A percentile compares a stretch with the other conserved stretches of the same genome.
These are phyloP conservation scores for Lipomyces kockii DNA, from an alignment of 805 yeast genomes.

Conservation along the genomic window DNA sequence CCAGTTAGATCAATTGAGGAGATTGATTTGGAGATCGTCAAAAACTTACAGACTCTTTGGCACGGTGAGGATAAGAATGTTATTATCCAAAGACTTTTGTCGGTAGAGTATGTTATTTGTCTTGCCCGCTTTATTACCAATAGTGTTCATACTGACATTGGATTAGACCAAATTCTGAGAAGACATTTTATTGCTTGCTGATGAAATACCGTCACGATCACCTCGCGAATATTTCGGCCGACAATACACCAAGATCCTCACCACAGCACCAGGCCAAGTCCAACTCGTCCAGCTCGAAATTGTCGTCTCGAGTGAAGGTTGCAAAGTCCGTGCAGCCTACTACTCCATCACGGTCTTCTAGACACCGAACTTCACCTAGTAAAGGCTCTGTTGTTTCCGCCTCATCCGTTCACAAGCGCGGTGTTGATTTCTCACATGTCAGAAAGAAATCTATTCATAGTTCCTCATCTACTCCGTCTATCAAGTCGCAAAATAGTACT, in stretches of 20 bases:
- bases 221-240: constrained; percentile 37
- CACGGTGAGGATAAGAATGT: constrained; percentile 69
- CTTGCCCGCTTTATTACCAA: neutral
- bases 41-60: constrained; percentile 77
- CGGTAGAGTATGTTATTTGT: constrained; percentile 45
- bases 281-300: constrained; percentile 2
- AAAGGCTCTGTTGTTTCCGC: constrained; percentile 21
- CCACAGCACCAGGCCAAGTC: constrained; percentile 13
- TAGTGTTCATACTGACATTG: neutral
- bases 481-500: constrained; percentile 16
- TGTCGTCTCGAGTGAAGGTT: constrained; percentile 2
- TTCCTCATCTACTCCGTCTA: constrained; percentile 16
- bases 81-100: constrained; percentile 58
- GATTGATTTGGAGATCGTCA: constrained; percentile 73
- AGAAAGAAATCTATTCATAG: constrained; percentile 16
- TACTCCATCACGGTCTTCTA: constrained; percentile 24
- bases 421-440: constrained; percentile 30
- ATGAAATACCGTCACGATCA: constrained; percentile 77
- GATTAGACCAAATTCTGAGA: constrained; percentile 65
- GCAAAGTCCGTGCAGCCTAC: neutral
- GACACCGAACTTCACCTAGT: constrained; percentile 11
- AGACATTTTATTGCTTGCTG: constrained; percentile 76
- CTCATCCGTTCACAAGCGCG: constrained; percentile 27
- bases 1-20: constrained; percentile 50
- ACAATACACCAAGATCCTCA: constrained; percentile 22